A percentile compares a stretch with the other conserved stretches of the same genome.
phyloP scores from a whole-genome alignment of 2,329 filamentous ascomycete species.

The Phialophora expanda region DNA sequence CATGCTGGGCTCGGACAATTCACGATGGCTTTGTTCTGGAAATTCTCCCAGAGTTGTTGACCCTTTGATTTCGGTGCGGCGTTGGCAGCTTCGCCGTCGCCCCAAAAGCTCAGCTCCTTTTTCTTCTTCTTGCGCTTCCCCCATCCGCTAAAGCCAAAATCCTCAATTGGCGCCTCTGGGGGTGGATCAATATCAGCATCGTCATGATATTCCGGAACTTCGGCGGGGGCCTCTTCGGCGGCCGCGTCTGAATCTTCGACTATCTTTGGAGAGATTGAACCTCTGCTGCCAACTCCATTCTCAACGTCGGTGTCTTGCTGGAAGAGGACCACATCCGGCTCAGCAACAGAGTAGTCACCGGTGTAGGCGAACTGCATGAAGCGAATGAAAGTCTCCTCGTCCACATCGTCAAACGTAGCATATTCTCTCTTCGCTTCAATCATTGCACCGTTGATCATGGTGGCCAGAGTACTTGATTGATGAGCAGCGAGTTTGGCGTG shows the following conservation, averaged over 20 bases:
- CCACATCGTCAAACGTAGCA: constrained; percentile 32
- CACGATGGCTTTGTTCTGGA: constrained; percentile 10
- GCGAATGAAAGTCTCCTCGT: constrained; percentile 36
- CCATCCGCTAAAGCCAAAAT: no score
- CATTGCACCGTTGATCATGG: constrained; percentile 32
- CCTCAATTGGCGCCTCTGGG: no score
- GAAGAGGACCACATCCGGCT: not conserved
- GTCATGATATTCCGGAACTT: no score
- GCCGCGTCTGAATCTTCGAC: not conserved
- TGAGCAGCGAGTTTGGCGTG: constrained; percentile 35
- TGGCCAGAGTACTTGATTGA: constrained; percentile 31
- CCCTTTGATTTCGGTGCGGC: not conserved
- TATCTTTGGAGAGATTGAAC: not conserved
- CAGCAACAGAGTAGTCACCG: constrained; percentile 33
- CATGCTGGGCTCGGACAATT: constrained; percentile 18
- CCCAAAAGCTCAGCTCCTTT: no score
- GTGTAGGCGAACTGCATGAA: constrained; percentile 39
- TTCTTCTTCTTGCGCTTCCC: no score
- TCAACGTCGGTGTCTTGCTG: not conserved
- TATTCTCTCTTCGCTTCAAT: constrained; percentile 28
- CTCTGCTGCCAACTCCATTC: not conserved
- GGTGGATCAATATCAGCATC: no score
- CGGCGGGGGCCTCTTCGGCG: not conserved
- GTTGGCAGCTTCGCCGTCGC: no score
- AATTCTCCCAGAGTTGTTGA: constrained; percentile 14